Conservation (phyloP, 208 protist genomes). For the Leishmania arabica region DNA sequence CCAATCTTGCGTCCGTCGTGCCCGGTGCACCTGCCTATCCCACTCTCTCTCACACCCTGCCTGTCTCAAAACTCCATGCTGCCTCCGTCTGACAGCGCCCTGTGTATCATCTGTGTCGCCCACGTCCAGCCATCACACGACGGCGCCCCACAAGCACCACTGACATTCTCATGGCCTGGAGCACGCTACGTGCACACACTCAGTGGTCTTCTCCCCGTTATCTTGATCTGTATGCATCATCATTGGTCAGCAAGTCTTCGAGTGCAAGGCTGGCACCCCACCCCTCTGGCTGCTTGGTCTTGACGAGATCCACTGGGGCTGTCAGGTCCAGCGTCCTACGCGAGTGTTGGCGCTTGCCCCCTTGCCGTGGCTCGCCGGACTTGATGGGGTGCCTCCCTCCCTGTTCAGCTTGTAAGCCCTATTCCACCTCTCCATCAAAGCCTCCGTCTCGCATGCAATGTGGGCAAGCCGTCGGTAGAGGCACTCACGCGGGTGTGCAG, state of each 20-base stretch:
- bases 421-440: conserved; percentile 44
- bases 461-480: no score
- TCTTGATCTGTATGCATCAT: conserved; percentile 4
- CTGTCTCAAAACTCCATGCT: neutral
- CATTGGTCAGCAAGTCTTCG: conserved; percentile 50
- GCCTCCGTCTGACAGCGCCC: neutral
- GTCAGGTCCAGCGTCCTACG: conserved; percentile 64
- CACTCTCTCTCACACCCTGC: neutral
- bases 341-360: conserved; percentile 71
- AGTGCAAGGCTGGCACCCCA: conserved; percentile 36
- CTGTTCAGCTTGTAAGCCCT: conserved; percentile 50
- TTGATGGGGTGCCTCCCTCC: conserved; percentile 15
- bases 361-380: conserved; percentile 76
- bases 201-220: neutral
- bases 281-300: conserved; percentile 60
- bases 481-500: no score
- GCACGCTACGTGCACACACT: neutral
- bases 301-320: conserved; percentile 70
- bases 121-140: neutral
- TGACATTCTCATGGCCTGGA: neutral
- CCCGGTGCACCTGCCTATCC: neutral
- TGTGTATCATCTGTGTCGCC: neutral
- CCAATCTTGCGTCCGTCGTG: neutral
- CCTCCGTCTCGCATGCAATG: no score
- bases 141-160: neutral